Evolutionary conservation across 768 basidiomycete species (phyloP).

Genomic region (Boletus pseudopeckii): DNA sequence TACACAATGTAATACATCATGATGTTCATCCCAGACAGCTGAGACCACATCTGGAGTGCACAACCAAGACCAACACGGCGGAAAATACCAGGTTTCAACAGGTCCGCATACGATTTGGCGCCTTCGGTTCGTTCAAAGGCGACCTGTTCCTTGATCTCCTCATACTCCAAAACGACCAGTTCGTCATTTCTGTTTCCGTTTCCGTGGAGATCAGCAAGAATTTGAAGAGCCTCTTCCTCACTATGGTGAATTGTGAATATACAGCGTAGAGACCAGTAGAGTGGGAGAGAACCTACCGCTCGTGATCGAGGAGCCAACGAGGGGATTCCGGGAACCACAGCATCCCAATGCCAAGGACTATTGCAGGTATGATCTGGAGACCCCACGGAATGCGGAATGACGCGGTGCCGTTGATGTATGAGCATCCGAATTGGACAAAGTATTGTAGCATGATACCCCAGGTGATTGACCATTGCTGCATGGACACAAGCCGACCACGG

Average conservation of each 20-base stretch:
- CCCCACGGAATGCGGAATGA: conserved; percentile 83
- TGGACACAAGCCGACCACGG: conserved; percentile 70
- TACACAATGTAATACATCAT: conserved; percentile 68
- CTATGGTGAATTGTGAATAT: conserved; percentile 11
- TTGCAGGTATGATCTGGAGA: conserved; percentile 74
- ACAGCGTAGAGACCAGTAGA: neutral
- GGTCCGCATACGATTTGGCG: conserved; percentile 65
- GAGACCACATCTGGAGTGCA: conserved; percentile 78
- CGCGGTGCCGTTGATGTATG: conserved; percentile 58
- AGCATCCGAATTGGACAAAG: conserved; percentile 74
- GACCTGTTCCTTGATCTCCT: conserved; percentile 58
- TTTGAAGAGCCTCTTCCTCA: conserved; percentile 58
- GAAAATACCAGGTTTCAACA: conserved; percentile 61
- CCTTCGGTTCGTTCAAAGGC: conserved; percentile 65
- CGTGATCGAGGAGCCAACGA: conserved; percentile 66
- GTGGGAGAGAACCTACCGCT: conserved; percentile 34
- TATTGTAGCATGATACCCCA: conserved; percentile 78
- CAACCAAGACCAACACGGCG: conserved; percentile 70
- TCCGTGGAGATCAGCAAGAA: conserved; percentile 73
- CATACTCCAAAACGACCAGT: conserved; percentile 66
- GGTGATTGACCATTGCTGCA: conserved; percentile 79
- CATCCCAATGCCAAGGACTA: conserved; percentile 68
- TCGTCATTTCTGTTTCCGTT: conserved; percentile 52
- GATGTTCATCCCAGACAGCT: conserved; percentile 74
- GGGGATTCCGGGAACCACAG: conserved; percentile 65